Conservation (phyloP, 345 rosid genomes). For the Eucalyptus erythrocorys region DNA sequence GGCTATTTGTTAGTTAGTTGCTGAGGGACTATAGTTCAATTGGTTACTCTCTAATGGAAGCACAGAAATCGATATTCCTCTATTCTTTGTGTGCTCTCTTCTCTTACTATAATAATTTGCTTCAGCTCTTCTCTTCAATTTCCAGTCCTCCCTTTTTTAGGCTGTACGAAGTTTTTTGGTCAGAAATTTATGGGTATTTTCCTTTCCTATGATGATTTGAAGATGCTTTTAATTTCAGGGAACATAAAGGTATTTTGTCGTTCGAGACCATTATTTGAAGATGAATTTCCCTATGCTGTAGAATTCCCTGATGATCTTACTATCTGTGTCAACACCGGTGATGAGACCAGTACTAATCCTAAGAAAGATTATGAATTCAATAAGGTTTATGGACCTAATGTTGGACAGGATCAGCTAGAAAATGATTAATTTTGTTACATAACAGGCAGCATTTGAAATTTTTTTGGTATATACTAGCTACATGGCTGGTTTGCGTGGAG, state of each 20-base stretch:
- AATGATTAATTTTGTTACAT: not conserved
- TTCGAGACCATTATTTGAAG: conserved; percentile 72
- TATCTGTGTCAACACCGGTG: conserved; percentile 58
- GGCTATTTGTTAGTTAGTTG: not conserved
- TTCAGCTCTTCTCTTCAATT: not conserved
- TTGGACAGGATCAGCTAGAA: conserved; percentile 65
- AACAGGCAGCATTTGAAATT: not conserved
- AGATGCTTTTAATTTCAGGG: conserved; percentile 28
- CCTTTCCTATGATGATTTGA: not conserved
- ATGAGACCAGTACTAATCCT: conserved; percentile 57
- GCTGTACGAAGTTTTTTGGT: not conserved
- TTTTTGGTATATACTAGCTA: not conserved
- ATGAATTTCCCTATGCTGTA: conserved; percentile 69
- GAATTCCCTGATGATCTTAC: conserved; percentile 86
- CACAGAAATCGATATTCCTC: not conserved
- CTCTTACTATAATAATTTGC: not conserved
- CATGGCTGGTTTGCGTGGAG: not conserved
- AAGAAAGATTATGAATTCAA: conserved; percentile 95
- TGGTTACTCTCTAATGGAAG: not conserved
- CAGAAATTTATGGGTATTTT: not conserved
- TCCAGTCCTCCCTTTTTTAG: not conserved
- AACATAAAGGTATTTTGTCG: conserved; percentile 69
- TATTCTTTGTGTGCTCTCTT: not conserved
- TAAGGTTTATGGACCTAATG: conserved; percentile 91
- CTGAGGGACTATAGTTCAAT: not conserved